A percentile compares a stretch with the other conserved stretches of the same genome.
phyloP scores from a whole-genome alignment of 371 early-diverging fungal species.

The Ordospora pajunii region DNA sequence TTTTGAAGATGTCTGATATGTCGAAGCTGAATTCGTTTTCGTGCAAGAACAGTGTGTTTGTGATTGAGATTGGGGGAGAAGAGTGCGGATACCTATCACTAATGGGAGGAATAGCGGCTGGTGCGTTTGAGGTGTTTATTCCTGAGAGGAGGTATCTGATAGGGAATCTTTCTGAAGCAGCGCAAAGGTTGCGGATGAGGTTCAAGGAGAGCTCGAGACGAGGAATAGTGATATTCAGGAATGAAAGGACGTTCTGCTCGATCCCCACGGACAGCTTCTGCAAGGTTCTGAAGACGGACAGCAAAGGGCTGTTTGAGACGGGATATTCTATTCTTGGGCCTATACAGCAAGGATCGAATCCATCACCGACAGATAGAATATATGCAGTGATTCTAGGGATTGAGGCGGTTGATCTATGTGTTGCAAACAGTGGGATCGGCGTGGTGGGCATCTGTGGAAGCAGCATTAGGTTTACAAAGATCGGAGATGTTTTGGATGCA shows the following conservation, averaged over 20 bases:
- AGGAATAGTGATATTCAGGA: slow-evolving; percentile 46
- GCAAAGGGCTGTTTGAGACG: slow-evolving; percentile 74
- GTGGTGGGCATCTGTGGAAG: slow-evolving; percentile 30
- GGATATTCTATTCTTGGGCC: slow-evolving; percentile 83
- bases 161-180: slow-evolving; percentile 42
- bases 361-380: slow-evolving; percentile 85
- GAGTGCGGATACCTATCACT: slow-evolving; percentile 84
- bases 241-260: slow-evolving; percentile 39
- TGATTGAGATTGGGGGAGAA: slow-evolving; percentile 92
- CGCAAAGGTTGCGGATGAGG: slow-evolving; percentile 37
- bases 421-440: slow-evolving; percentile 13
- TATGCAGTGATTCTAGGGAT: slow-evolving; percentile 67
- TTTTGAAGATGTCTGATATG: slow-evolving; percentile 79
- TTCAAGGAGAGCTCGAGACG: slow-evolving; percentile 37
- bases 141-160: slow-evolving; percentile 63
- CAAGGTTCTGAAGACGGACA: slow-evolving; percentile 78
- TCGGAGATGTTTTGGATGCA: slow-evolving; percentile 6
- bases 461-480: slow-evolving; percentile 22
- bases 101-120: slow-evolving; percentile 74
- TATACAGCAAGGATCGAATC: slow-evolving; percentile 85
- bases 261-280: slow-evolving; percentile 71
- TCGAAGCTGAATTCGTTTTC: slow-evolving; percentile 81
- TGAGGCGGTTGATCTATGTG: slow-evolving; percentile 37
- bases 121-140: slow-evolving; percentile 82
- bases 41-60: slow-evolving; percentile 78